phyloP scores from a whole-genome alignment of 805 yeast genomes.

The Yarrowia yakushimensis region DNA sequence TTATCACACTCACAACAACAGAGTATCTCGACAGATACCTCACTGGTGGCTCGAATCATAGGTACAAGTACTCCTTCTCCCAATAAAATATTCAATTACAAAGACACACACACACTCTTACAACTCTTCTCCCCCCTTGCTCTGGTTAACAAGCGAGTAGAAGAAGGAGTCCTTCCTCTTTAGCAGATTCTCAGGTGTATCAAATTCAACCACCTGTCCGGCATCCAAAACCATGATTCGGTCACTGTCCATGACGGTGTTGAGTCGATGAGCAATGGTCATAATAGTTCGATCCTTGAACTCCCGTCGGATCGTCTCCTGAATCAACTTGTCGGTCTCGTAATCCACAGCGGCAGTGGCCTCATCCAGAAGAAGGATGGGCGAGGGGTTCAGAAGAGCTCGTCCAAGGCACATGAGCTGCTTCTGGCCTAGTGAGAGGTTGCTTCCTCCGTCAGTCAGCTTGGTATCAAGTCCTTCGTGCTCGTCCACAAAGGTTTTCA shows the following conservation, averaged over 20 bases:
- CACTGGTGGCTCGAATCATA: too few relatives aligned
- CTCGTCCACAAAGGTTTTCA: conserved; percentile 48
- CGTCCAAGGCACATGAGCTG: conserved; percentile 77
- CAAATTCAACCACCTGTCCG: conserved; percentile 74
- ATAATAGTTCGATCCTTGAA: conserved; percentile 69
- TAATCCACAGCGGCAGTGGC: conserved; percentile 80
- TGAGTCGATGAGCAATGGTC: conserved; percentile 81
- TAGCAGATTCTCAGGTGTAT: conserved; percentile 54
- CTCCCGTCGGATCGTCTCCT: conserved; percentile 65
- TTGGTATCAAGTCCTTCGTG: conserved; percentile 42
- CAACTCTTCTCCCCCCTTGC: conserved; percentile 7
- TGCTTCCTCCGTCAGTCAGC: conserved; percentile 68
- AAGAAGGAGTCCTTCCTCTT: conserved; percentile 1
- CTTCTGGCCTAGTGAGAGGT: conserved; percentile 76
- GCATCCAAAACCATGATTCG: conserved; percentile 65
- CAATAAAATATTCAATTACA: too few relatives aligned
- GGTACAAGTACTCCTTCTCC: too few relatives aligned
- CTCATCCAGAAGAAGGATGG: conserved; percentile 72
- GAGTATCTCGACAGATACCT: too few relatives aligned
- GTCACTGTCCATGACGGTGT: conserved; percentile 78
- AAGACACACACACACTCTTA: not conserved
- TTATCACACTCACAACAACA: too few relatives aligned
- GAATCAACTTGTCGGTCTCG: conserved; percentile 71
- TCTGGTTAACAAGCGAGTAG: conserved; percentile 3
- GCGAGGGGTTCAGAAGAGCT: conserved; percentile 65